Conservation (phyloP, 257 asterid genomes). For the Lycium ferocissimum region DNA sequence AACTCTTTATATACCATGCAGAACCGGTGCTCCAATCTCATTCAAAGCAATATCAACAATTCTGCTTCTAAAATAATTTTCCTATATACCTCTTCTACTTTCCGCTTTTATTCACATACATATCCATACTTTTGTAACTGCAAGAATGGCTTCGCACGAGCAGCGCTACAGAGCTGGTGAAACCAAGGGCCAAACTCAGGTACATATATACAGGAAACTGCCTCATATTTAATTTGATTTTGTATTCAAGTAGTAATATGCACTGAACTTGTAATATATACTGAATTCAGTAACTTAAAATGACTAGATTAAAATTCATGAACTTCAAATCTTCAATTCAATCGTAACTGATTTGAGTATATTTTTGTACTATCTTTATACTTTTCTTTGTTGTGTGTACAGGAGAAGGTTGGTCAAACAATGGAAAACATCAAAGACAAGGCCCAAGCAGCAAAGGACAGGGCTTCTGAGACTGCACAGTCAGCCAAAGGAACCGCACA, state of each 20-base stretch:
- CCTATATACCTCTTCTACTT: neutral
- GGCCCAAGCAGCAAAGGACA: constrained; percentile 52
- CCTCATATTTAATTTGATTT: too few relatives aligned
- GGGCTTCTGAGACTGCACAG: constrained; percentile 38
- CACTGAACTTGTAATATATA: too few relatives aligned
- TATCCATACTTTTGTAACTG: too few relatives aligned
- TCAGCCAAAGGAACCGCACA: constrained; percentile 28
- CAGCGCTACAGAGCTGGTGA: constrained; percentile 73
- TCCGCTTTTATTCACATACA: neutral
- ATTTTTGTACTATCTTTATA: too few relatives aligned
- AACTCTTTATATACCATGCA: constrained; percentile 36
- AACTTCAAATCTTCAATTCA: too few relatives aligned
- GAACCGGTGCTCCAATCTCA: neutral
- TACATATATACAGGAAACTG: neutral
- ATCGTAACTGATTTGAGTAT: too few relatives aligned
- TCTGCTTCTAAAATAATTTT: neutral
- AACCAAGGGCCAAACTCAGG: constrained; percentile 87
- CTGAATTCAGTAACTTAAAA: too few relatives aligned
- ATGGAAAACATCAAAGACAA: constrained; percentile 57
- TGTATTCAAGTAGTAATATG: too few relatives aligned
- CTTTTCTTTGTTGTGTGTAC: neutral
- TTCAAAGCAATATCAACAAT: neutral
- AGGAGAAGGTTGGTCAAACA: constrained; percentile 76
- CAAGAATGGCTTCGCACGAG: constrained; percentile 66
- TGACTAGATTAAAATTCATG: too few relatives aligned